A percentile compares a stretch with the other conserved stretches of the same genome.
These are phyloP conservation scores for Trypanosoma boissoni DNA, from an alignment of 208 protist genomes.

Conservation along the genomic window DNA sequence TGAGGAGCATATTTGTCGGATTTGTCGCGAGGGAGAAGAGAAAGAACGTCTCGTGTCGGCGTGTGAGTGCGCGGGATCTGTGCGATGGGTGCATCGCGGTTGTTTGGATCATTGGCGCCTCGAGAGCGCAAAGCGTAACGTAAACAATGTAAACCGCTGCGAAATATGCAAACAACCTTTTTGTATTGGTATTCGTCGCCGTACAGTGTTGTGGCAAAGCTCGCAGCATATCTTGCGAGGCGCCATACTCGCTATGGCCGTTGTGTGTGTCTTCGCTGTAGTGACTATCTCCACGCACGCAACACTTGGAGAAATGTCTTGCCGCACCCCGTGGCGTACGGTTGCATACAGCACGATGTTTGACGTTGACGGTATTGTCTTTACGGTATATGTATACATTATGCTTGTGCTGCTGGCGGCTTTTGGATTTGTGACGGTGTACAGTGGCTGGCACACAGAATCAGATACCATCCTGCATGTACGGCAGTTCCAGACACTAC, in stretches of 20 bases:
- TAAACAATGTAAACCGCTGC: constrained; percentile 65
- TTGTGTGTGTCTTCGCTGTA: constrained; percentile 26
- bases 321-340: constrained; percentile 46
- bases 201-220: constrained; percentile 45
- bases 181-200: constrained; percentile 40
- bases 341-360: constrained; percentile 65
- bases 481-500: constrained; percentile 40
- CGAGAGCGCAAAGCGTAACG: constrained; percentile 64
- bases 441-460: constrained; percentile 54
- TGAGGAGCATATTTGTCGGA: constrained; percentile 70
- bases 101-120: constrained; percentile 81
- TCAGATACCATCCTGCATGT: constrained; percentile 51
- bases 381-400: constrained; percentile 57
- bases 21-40: constrained; percentile 64
- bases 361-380: constrained; percentile 39
- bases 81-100: constrained; percentile 67
- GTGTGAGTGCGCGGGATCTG: constrained; percentile 72
- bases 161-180: constrained; percentile 79
- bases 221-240: constrained; percentile 33
- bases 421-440: constrained; percentile 48
- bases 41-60: constrained; percentile 57
- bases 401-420: constrained; percentile 39
- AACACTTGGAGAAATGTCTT: constrained; percentile 56
- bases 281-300: constrained; percentile 28
- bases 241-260: constrained; percentile 37